Percentiles rank a stretch among this genome's conserved stretches.
Conservation (phyloP, 768 basidiomycete genomes). For the Rhodocollybia butyracea region DNA sequence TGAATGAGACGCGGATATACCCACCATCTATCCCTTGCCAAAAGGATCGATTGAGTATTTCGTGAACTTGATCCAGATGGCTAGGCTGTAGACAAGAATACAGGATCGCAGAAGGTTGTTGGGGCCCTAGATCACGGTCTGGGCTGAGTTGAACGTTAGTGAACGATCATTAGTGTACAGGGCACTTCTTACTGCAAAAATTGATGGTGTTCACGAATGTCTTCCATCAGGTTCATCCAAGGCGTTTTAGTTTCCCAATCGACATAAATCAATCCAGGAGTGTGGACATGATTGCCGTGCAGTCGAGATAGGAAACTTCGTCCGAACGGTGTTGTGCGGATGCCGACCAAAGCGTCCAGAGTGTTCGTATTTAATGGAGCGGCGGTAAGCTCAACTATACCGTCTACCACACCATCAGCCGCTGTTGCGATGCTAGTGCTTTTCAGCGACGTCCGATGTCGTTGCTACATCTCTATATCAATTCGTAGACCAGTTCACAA, state of each 20-base stretch:
- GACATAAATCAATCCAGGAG: constrained; percentile 45
- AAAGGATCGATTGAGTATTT: constrained; percentile 62
- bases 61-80: constrained; percentile 71
- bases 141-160: constrained; percentile 40
- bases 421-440: constrained; percentile 15
- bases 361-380: constrained; percentile 28
- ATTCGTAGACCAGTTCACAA: not conserved
- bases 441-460: constrained; percentile 20
- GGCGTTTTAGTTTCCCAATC: constrained; percentile 73
- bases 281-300: constrained; percentile 35
- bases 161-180: not conserved
- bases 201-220: constrained; percentile 62
- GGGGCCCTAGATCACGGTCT: constrained; percentile 41
- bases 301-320: constrained; percentile 67
- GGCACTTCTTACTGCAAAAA: constrained; percentile 52
- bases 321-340: constrained; percentile 62
- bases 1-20: not conserved
- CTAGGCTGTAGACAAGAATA: constrained; percentile 56
- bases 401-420: constrained; percentile 30
- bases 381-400: constrained; percentile 23
- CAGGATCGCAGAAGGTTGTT: constrained; percentile 50
- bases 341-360: constrained; percentile 50
- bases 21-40: constrained; percentile 78
- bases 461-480: constrained; percentile 26
- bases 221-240: constrained; percentile 75